Percentiles rank a stretch among this genome's conserved stretches.
Evolutionary conservation across 371 early-diverging fungal species (phyloP).

Genomic region (Fennellomyces sp.): DNA sequence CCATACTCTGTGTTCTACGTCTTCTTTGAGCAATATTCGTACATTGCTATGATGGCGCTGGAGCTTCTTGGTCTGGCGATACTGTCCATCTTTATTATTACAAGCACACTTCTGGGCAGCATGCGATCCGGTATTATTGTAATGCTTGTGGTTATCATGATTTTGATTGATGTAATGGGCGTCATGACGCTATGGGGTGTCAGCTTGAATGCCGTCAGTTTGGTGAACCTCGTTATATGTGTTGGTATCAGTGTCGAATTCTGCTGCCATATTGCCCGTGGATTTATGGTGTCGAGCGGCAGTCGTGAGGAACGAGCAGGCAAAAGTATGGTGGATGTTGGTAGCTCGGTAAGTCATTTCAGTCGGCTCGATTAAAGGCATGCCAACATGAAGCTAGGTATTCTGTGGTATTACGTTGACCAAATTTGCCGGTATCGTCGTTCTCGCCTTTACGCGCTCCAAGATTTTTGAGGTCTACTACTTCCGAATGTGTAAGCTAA

Average conservation of each 20-base stretch:
- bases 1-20: constrained; percentile 79
- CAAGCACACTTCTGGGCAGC: constrained; percentile 59
- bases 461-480: constrained; percentile 81
- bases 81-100: constrained; percentile 63
- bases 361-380: background rate
- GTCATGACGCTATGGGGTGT: constrained; percentile 71
- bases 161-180: constrained; percentile 67
- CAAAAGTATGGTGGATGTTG: constrained; percentile 65
- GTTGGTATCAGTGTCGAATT: constrained; percentile 83
- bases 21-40: constrained; percentile 79
- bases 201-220: constrained; percentile 71
- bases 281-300: constrained; percentile 58
- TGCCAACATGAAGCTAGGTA: constrained; percentile 37
- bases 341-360: constrained; percentile 60
- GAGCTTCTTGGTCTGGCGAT: constrained; percentile 59
- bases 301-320: constrained; percentile 45
- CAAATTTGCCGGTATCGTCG: constrained; percentile 75
- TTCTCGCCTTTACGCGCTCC: constrained; percentile 73
- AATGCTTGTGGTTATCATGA: constrained; percentile 65
- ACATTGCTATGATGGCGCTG: constrained; percentile 60
- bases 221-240: constrained; percentile 79
- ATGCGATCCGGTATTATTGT: constrained; percentile 62
- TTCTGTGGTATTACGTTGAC: constrained; percentile 79
- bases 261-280: constrained; percentile 73
- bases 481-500: constrained; percentile 70